Evolutionary conservation across 2,329 filamentous ascomycete genomes (phyloP).

Genomic region (Alternaria panax): DNA sequence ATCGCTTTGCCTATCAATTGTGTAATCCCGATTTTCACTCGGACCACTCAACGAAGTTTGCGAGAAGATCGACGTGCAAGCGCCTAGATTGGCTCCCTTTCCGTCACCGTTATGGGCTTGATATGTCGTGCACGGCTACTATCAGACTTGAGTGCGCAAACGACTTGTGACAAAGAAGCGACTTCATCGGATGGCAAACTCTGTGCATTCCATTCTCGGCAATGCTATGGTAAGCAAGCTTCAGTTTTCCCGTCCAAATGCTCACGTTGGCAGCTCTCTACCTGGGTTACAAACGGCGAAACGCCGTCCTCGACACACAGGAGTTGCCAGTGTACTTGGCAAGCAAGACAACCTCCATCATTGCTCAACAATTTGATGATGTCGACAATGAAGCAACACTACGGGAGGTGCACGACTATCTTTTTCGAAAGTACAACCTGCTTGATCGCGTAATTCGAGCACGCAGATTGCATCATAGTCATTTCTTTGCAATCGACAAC

Average conservation of each 20-base stretch:
- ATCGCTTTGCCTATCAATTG: neutral
- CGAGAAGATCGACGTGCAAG: neutral
- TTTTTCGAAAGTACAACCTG: slow-evolving; percentile 50
- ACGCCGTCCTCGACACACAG: slow-evolving; percentile 54
- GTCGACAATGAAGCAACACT: slow-evolving; percentile 50
- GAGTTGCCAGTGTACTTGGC: slow-evolving; percentile 51
- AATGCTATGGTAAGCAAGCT: slow-evolving; percentile 31
- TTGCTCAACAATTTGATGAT: slow-evolving; percentile 52
- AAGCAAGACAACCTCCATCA: slow-evolving; percentile 45
- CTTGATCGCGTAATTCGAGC: slow-evolving; percentile 54
- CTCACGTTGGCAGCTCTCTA: slow-evolving; percentile 46
- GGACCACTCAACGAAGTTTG: neutral
- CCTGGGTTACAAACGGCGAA: slow-evolving; percentile 59
- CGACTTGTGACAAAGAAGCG: slow-evolving; percentile 30
- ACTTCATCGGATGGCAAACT: slow-evolving; percentile 34
- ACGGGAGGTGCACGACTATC: slow-evolving; percentile 51
- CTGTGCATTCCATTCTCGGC: slow-evolving; percentile 34
- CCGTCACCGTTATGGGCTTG: slow-evolving; percentile 11
- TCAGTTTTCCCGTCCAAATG: neutral
- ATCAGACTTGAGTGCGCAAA: slow-evolving; percentile 32
- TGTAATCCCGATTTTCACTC: neutral
- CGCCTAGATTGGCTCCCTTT: neutral
- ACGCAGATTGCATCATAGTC: slow-evolving; percentile 53
- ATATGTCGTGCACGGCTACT: slow-evolving; percentile 32
- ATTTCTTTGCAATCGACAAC: slow-evolving; percentile 53